Percentiles rank a stretch among this genome's conserved stretches.
These are phyloP conservation scores for Closterium sp. DNA, from an alignment of 139 green algal species.

Conservation along the genomic window DNA sequence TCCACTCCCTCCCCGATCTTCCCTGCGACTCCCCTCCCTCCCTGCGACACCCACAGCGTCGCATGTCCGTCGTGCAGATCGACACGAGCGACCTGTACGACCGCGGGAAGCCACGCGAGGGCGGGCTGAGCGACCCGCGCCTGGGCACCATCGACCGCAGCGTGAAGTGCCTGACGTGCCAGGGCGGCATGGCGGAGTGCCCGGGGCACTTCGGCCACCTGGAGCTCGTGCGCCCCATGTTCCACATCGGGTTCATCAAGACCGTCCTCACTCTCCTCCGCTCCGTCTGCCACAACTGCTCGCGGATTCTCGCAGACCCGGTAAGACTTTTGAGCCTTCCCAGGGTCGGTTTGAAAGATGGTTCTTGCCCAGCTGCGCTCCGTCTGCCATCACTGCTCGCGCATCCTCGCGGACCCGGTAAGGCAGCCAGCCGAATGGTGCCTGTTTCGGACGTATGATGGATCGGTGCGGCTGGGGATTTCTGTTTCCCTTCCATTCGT, in stretches of 20 bases:
- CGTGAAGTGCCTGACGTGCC: constrained; percentile 56
- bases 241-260: constrained; percentile 93
- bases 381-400: too few relatives aligned
- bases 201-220: constrained; percentile 98
- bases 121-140: constrained; percentile 84
- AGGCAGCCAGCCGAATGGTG: not conserved
- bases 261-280: constrained; percentile 89
- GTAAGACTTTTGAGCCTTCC: not conserved
- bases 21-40: not conserved
- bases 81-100: constrained; percentile 80
- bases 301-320: constrained; percentile 75
- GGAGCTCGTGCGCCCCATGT: constrained; percentile 93
- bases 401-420: not conserved
- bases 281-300: constrained; percentile 91
- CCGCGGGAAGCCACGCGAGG: constrained; percentile 78
- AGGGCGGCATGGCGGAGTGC: constrained; percentile 68
- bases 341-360: not conserved
- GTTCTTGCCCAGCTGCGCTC: too few relatives aligned
- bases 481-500: too few relatives aligned
- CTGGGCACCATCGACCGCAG: constrained; percentile 85
- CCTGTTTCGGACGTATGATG: too few relatives aligned
- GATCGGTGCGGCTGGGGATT: too few relatives aligned
- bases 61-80: constrained; percentile 56
- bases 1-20: not conserved
- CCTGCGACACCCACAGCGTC: constrained; percentile 27